phyloP scores from a whole-genome alignment of 441 rosid genomes.

The Gossypium schwendimanii region DNA sequence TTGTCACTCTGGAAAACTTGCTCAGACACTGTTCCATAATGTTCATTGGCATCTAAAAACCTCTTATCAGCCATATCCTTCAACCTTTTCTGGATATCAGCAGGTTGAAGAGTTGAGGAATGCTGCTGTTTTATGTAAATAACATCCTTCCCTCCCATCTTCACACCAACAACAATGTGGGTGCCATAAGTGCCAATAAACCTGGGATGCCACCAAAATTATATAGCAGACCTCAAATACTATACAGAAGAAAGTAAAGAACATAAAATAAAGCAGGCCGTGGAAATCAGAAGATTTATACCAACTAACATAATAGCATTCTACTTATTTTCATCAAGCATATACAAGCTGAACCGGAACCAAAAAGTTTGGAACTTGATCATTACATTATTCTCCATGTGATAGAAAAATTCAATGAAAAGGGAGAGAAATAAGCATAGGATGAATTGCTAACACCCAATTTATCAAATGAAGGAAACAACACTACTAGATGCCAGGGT shows the following conservation, averaged over 20 bases:
- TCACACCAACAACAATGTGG: constrained; percentile 79
- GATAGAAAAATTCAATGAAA: background rate
- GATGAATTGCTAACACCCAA: background rate
- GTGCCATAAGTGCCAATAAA: constrained; percentile 84
- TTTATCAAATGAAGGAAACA: background rate
- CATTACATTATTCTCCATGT: background rate
- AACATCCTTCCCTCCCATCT: constrained; percentile 98
- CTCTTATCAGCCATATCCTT: constrained; percentile 93
- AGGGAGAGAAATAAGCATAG: background rate
- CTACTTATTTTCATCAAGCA: background rate
- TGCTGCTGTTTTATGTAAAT: constrained; percentile 81
- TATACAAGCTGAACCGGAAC: background rate
- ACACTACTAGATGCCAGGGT: background rate
- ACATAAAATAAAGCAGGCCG: background rate
- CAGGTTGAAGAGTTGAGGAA: constrained; percentile 68
- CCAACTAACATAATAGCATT: background rate
- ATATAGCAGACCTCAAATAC: background rate
- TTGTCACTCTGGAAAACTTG: constrained; percentile 43
- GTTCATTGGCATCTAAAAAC: constrained; percentile 55
- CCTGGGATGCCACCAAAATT: constrained; percentile 32
- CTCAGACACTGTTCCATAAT: constrained; percentile 42
- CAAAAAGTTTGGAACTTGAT: background rate
- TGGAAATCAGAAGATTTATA: background rate
- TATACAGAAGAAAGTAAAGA: background rate
- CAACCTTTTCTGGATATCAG: constrained; percentile 73